Evolutionary conservation across 2,329 filamentous ascomycete species (phyloP).

Genomic region (Amauroascus verrucosus): DNA sequence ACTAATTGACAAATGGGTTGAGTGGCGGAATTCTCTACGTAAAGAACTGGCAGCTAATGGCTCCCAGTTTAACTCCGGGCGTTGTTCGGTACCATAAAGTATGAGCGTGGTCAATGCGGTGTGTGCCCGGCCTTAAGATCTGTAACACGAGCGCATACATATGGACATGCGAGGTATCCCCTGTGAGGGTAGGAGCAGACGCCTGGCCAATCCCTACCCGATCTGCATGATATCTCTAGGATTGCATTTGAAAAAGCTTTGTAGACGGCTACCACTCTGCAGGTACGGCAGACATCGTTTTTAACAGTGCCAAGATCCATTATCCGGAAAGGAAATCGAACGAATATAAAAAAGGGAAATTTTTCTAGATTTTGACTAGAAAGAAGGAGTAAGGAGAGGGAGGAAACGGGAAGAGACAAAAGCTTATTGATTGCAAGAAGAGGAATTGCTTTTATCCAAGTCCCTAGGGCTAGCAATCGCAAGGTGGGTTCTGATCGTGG

Average conservation of each 20-base stretch:
- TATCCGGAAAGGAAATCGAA: not conserved
- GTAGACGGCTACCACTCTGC: not conserved
- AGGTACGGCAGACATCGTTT: not conserved
- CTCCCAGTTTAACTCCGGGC: not conserved
- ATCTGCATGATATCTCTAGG: slow-evolving; percentile 2
- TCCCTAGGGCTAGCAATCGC: not conserved
- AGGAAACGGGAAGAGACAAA: too few relatives aligned
- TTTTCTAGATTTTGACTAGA: not conserved
- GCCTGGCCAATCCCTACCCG: not conserved
- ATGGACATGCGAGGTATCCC: not conserved
- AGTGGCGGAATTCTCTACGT: too few relatives aligned
- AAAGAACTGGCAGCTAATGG: too few relatives aligned
- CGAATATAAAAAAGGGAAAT: not conserved
- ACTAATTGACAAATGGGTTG: too few relatives aligned
- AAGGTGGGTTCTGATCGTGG: not conserved
- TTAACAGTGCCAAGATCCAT: not conserved
- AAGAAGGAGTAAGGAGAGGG: not conserved
- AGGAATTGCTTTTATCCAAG: slow-evolving; percentile 5
- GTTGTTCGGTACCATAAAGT: not conserved
- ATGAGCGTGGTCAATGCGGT: not conserved
- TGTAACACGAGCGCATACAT: not conserved
- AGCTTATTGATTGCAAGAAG: not conserved
- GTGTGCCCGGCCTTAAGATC: not conserved
- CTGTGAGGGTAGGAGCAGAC: not conserved
- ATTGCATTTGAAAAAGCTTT: not conserved